Evolutionary conservation across 805 yeast species (phyloP), one percentile per base, ranked within the genome.

Genomic region (Candida parachauliodes): DNA sequence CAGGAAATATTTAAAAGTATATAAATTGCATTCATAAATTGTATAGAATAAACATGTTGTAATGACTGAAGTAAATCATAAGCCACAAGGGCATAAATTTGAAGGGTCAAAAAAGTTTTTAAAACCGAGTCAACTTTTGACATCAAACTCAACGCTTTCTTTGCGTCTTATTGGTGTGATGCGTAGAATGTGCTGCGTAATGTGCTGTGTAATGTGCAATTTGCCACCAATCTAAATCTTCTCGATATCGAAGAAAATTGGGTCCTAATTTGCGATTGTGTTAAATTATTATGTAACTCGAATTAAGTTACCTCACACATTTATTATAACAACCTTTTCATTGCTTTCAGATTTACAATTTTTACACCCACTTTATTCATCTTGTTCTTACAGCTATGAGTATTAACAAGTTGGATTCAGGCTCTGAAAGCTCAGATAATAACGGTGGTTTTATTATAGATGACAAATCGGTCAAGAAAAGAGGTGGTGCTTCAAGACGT

Each of bases 361-460:
- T 22, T 23, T 12, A 32, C 36, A 23, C 34, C 25, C 28, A 25
- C 19, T 21, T 21, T 21, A 8, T 21, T 21, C 10, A n/a, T n/a
- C n/a, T n/a, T n/a, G n/a, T n/a, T n/a, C n/a, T n/a, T n/a, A n/a
- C n/a, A n/a, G n/a, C n/a, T n/a, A n/a, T n/a, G n/a, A n/a, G n/a
- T n/a, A n/a, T n/a, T n/a, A n/a, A n/a, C n/a, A n/a, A n/a, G n/a
- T n/a, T 5, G n/a, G 34, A 14, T 17, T 50, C 28, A 26, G 28
- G 17, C 2, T 3, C 19, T 22, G 37, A 18, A 11, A 33, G 18
- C 2, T 36, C 37, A 4, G 35, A 34, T 18, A 30, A 26, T 3
- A 40, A 29, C 9, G 49, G 49, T n/a, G 77, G 75, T 7, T 70
- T 71, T 43, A 49, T 70, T 3, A 51, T 54, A 6, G 60, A 65